Evolutionary conservation across 2,329 filamentous ascomycete species (phyloP).

Genomic region (Colletotrichum melonis): DNA sequence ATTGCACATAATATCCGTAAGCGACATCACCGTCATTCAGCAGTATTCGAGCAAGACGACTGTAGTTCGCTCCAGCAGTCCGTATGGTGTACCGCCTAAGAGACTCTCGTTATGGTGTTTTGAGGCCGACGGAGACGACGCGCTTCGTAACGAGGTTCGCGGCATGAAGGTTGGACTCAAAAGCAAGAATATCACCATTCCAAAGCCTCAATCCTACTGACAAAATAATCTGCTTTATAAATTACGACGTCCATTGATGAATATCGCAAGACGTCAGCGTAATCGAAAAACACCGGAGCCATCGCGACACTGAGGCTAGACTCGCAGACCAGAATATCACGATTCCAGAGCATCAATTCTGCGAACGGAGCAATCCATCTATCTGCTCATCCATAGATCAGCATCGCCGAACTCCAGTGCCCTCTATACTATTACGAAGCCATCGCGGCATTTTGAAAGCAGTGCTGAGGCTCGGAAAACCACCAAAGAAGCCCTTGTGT

Average conservation of each 20-base stretch:
- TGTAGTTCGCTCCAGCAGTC: no score
- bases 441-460: neutral
- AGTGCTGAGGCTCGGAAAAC: neutral
- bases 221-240: neutral
- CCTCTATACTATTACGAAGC: neutral
- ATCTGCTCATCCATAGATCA: no score
- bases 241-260: neutral
- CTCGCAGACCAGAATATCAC: no score
- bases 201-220: neutral
- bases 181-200: neutral
- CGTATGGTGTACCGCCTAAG: no score
- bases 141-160: neutral
- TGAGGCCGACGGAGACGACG: neutral
- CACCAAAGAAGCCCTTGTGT: neutral
- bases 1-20: no score
- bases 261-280: neutral
- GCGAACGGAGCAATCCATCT: no score
- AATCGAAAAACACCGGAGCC: no score
- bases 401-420: accelerated
- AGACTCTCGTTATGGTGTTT: neutral
- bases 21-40: no score
- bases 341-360: no score
- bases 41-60: no score
- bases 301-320: no score
- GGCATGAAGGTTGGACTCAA: neutral